These are phyloP conservation scores for Cladobotryum protrusum DNA, from an alignment of 2,329 filamentous ascomycete genomes.

Conservation along the genomic window DNA sequence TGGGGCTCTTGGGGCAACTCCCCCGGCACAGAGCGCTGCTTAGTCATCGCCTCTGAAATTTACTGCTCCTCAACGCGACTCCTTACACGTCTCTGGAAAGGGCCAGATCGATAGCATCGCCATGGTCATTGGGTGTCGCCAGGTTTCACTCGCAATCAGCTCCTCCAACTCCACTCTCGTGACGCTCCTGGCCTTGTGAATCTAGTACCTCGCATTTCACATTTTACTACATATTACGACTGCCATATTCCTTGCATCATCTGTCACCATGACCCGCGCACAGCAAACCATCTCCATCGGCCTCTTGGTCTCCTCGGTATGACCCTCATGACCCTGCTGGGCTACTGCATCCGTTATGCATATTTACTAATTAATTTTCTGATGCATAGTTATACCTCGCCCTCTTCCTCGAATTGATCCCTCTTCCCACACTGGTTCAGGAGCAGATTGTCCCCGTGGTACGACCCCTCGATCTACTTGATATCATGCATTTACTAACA, in stretches of 20 bases:
- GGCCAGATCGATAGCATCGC: neutral
- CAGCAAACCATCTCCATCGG: slow-evolving; percentile 85
- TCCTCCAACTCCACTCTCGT: neutral
- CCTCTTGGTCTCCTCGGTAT: slow-evolving; percentile 81
- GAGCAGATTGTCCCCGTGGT: slow-evolving; percentile 85
- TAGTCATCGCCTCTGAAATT: slow-evolving; percentile 6
- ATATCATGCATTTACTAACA: neutral
- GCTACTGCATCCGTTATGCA: slow-evolving; percentile 4
- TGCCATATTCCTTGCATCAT: too few relatives aligned
- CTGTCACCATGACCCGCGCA: slow-evolving; percentile 77
- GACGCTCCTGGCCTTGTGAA: neutral
- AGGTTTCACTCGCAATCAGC: too few relatives aligned
- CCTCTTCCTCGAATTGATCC: slow-evolving; percentile 76
- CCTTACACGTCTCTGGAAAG: slow-evolving; percentile 6
- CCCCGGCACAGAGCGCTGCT: neutral
- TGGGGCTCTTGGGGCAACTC: neutral
- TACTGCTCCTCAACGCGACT: slow-evolving; percentile 6
- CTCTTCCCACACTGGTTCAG: slow-evolving; percentile 71
- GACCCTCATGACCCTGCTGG: slow-evolving; percentile 19
- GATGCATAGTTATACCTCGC: slow-evolving; percentile 74
- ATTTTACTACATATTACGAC: too few relatives aligned
- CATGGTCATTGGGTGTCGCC: too few relatives aligned
- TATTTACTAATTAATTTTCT: neutral
- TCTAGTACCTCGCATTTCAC: too few relatives aligned
- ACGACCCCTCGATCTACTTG: slow-evolving; percentile 33